These are phyloP conservation scores for Tylopilus felleus DNA, from an alignment of 768 basidiomycete genomes.

Conservation along the genomic window DNA sequence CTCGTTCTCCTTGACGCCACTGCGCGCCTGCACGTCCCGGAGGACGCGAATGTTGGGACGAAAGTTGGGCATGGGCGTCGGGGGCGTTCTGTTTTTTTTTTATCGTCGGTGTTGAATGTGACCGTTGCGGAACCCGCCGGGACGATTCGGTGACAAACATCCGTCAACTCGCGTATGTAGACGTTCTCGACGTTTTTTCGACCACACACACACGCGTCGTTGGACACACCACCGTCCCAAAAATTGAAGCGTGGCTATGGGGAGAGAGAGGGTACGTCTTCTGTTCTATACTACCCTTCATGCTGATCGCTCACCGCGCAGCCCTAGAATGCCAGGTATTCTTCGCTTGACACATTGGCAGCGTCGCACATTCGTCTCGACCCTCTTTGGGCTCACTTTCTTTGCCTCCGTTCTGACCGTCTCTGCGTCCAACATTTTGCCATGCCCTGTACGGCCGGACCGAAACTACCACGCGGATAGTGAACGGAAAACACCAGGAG, in stretches of 20 bases:
- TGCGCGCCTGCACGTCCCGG: constrained; percentile 76
- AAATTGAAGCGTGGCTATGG: constrained; percentile 23
- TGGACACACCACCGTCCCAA: background rate
- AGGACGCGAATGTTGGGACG: constrained; percentile 52
- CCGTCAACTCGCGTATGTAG: constrained; percentile 10
- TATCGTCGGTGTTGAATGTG: too few species aligned
- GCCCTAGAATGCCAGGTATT: constrained; percentile 56
- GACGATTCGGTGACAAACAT: constrained; percentile 18
- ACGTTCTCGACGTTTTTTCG: background rate
- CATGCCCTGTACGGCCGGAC: constrained; percentile 70
- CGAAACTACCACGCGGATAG: constrained; percentile 59
- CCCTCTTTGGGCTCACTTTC: constrained; percentile 79
- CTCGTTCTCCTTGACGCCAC: constrained; percentile 71
- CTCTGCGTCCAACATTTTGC: constrained; percentile 72
- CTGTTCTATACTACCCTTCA: constrained; percentile 11
- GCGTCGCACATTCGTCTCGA: constrained; percentile 70
- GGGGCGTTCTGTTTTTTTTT: background rate
- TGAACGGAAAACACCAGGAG: constrained; percentile 30
- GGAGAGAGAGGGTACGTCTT: constrained; percentile 19
- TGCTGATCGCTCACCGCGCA: constrained; percentile 52
- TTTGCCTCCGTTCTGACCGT: constrained; percentile 77
- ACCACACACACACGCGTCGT: background rate
- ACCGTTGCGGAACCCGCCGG: background rate
- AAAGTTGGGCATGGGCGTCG: constrained; percentile 20
- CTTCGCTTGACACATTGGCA: constrained; percentile 54